phyloP scores from a whole-genome alignment of 148 eudicot species.

The Rhododendron kiyosumense region DNA sequence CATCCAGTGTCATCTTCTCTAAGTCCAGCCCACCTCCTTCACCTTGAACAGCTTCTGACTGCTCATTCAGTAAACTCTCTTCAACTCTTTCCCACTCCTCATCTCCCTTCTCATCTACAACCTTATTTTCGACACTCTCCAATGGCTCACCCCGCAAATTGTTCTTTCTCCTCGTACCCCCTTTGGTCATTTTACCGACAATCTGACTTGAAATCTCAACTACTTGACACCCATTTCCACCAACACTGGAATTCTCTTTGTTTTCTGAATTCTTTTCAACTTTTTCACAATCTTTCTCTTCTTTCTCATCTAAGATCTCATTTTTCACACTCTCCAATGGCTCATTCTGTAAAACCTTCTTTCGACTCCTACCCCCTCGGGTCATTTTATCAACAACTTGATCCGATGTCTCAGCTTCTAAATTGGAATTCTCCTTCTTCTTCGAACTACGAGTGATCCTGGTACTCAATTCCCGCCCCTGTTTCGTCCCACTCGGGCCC shows the following conservation, averaged over 20 bases:
- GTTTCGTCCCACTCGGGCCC: neutral
- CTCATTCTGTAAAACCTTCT: neutral
- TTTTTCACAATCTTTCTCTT: neutral
- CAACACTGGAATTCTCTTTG: slow-evolving; percentile 12
- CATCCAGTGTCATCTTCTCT: slow-evolving; percentile 66
- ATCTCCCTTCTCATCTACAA: slow-evolving; percentile 1
- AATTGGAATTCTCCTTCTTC: neutral
- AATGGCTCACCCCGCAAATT: slow-evolving; percentile 13
- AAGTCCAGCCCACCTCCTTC: slow-evolving; percentile 32
- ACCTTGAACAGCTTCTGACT: slow-evolving; percentile 2
- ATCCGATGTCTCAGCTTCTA: neutral
- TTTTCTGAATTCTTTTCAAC: neutral
- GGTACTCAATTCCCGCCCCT: slow-evolving; percentile 11
- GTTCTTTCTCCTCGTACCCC: slow-evolving; percentile 35
- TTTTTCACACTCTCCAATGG: neutral
- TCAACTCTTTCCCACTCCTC: slow-evolving; percentile 9
- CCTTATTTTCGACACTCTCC: slow-evolving; percentile 10
- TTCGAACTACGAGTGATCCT: slow-evolving; percentile 42
- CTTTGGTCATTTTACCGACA: slow-evolving; percentile 18
- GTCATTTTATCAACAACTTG: neutral
- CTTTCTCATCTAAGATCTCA: neutral
- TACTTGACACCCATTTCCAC: slow-evolving; percentile 6
- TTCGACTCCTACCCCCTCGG: neutral
- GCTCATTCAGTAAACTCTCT: neutral
- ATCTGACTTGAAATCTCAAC: slow-evolving; percentile 15